A percentile compares a stretch with the other conserved stretches of the same genome.
These are phyloP conservation scores for Prunus mongolica DNA, from an alignment of 306 rosid species.

Conservation along the genomic window DNA sequence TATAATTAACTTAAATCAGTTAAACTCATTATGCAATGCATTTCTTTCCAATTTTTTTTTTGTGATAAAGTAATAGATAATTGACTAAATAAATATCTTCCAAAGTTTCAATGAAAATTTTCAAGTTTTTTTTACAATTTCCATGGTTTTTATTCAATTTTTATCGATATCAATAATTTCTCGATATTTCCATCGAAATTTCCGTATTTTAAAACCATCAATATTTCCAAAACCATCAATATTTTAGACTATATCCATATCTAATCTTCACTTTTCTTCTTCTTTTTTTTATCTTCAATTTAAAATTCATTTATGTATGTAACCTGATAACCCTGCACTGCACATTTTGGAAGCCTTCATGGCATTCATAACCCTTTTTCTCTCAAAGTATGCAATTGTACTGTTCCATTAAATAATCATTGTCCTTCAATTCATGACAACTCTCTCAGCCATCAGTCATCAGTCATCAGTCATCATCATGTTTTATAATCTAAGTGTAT, in stretches of 20 bases:
- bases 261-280: no score
- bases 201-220: fast-evolving
- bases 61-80: no score
- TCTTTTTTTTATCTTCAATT: neutral
- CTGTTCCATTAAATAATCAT: constrained; percentile 50
- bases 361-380: neutral
- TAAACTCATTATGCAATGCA: no score
- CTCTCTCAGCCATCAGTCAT: neutral
- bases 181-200: fast-evolving
- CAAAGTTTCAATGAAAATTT: fast-evolving
- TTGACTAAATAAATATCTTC: no score
- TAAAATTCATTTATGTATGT: no score
- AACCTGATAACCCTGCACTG: neutral
- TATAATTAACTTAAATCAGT: no score
- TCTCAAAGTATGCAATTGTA: constrained; percentile 51
- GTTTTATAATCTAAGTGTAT: constrained; percentile 17
- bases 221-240: no score
- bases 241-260: no score
- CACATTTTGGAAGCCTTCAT: neutral
- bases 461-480: constrained; percentile 5
- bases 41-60: no score
- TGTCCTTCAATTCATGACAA: constrained; percentile 10
- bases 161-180: no score
- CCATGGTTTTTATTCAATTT: no score
- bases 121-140: no score